Evolutionary conservation across 2,329 filamentous ascomycete genomes (phyloP), one percentile per base, ranked within the genome.

Genomic region (Calycina marina): DNA sequence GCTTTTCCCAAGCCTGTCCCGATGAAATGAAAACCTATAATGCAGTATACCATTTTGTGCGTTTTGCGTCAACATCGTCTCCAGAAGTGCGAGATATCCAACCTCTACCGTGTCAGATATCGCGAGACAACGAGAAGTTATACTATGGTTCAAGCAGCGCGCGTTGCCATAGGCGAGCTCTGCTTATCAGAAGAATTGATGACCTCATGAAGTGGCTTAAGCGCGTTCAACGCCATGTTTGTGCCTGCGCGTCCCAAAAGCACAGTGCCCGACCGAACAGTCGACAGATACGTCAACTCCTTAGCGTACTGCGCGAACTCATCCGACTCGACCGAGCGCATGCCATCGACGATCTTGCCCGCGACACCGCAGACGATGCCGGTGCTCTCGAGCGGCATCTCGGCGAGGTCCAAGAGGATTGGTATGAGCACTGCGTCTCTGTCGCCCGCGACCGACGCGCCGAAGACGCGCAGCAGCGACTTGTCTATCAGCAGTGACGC

Each of bases 301-400:
- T 83, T 71, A n/a, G 8, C n/a, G 20, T 9, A 9, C 8, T 22
- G 8, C n/a, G 8, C 8, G 3, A 13, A 5, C n/a, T 35, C 41
- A 25, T 38, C 22, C 18, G 38, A 17, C n/a, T 35, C 41, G 18
- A 38, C 20, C 22, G 38, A 16, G 20, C 63, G 57, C 54, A 83
- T 76, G 28, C 81, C 80, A 30, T 80, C 72, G 1, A 85, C 79
- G 16, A 96, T 63, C 34, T 75, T 69, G 15, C 85, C 83, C 0
- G 88, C 86, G 2, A 98, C 83, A 16, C 90, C 88, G 45, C 86
- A 94, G 3, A 98, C 84, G 36, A 98, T 94, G 14, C 88, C 88
- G 0, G 86, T 93, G 5, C 84, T 85, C 54, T 93, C 84, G 25
- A 88, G 67, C 0, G 88, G 82, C 25, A 96, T 61, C 25, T 72